These are phyloP conservation scores for Cytospora piceicola DNA, from an alignment of 2,329 filamentous ascomycete genomes.

Conservation along the genomic window DNA sequence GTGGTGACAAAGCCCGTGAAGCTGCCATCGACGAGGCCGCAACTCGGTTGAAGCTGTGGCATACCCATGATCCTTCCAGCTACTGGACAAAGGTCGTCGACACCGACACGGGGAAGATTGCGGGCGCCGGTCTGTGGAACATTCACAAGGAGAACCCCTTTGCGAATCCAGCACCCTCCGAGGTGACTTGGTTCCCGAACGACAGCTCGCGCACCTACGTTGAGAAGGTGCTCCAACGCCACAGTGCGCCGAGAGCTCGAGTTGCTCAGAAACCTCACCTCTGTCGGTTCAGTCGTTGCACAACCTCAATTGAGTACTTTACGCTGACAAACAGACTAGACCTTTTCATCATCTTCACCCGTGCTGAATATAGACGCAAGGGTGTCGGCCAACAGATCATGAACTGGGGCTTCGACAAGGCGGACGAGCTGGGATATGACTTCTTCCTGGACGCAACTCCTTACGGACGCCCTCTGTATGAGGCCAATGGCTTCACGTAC, in stretches of 20 bases:
- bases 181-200: constrained; percentile 41
- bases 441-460: constrained; percentile 36
- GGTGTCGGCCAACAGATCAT: constrained; percentile 35
- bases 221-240: constrained; percentile 32
- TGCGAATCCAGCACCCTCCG: constrained; percentile 17
- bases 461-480: constrained; percentile 32
- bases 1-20: constrained; percentile 31
- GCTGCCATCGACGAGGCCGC: constrained; percentile 33
- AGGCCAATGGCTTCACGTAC: constrained; percentile 33
- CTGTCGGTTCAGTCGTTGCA: constrained; percentile 1
- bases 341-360: constrained; percentile 36
- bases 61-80: constrained; percentile 36
- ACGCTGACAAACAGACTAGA: constrained; percentile 23
- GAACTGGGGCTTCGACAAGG: constrained; percentile 35
- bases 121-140: constrained; percentile 39
- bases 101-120: constrained; percentile 36
- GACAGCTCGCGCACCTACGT: constrained; percentile 34
- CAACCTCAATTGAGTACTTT: fast-evolving
- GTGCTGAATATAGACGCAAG: constrained; percentile 33
- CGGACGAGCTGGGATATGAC: constrained; percentile 33
- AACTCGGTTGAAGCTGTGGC: constrained; percentile 33
- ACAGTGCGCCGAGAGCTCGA: constrained; percentile 1
- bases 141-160: constrained; percentile 39
- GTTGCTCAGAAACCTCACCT: constrained; percentile 16
- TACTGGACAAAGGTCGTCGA: constrained; percentile 41